phyloP scores from a whole-genome alignment of 441 rosid species.

The Erodium chrysanthum region DNA sequence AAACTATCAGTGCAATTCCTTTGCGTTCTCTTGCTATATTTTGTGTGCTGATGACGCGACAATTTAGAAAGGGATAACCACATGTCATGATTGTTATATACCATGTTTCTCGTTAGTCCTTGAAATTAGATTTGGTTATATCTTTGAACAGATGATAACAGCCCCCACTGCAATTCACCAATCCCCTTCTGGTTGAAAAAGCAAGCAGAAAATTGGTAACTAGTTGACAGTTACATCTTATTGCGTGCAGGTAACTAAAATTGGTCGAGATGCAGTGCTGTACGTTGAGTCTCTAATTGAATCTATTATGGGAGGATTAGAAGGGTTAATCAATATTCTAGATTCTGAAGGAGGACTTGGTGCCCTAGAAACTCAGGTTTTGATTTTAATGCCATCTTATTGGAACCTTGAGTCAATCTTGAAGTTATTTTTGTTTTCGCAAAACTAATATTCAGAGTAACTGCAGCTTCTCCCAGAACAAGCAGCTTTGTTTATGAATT shows the following conservation, averaged over 20 bases:
- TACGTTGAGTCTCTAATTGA: conserved; percentile 97
- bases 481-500: conserved; percentile 81
- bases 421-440: conserved; percentile 13
- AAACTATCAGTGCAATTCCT: conserved; percentile 17
- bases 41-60: conserved; percentile 7
- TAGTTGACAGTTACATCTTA: conserved; percentile 17
- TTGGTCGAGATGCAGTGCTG: conserved; percentile 90
- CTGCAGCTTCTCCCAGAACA: conserved; percentile 98
- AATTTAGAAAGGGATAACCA: background rate
- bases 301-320: conserved; percentile 98
- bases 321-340: conserved; percentile 93
- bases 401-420: conserved; percentile 11
- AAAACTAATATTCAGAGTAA: conserved; percentile 24
- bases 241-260: conserved; percentile 67
- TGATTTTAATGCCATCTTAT: conserved; percentile 18
- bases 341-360: conserved; percentile 99
- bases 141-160: background rate
- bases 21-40: conserved; percentile 5
- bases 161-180: background rate
- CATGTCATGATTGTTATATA: background rate
- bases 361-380: conserved; percentile 91
- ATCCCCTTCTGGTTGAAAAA: conserved; percentile 3
- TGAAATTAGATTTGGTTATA: background rate
- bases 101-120: background rate
- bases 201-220: background rate